Conservation (phyloP, 139 green algal species). For the Haematococcus lacustris region DNA sequence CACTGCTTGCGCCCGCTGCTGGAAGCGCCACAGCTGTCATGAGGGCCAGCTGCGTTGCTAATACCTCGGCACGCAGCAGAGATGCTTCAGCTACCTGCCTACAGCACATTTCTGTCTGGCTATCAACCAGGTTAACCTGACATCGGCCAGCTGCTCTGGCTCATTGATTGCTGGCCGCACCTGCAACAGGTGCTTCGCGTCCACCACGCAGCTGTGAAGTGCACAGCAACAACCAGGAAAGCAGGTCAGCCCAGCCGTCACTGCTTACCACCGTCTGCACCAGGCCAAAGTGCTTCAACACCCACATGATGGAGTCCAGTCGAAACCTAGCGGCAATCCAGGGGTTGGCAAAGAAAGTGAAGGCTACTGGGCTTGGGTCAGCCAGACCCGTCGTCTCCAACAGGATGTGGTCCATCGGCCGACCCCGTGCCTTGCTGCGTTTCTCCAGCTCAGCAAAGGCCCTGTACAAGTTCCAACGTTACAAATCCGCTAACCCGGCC, state of each 20-base stretch:
- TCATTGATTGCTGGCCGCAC: too few species aligned
- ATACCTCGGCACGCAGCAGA: too few species aligned
- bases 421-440: slow-evolving; percentile 21
- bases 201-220: slow-evolving; percentile 56
- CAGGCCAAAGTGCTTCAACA: too few species aligned
- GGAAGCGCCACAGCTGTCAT: too few species aligned
- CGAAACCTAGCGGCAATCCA: slow-evolving; percentile 67
- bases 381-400: slow-evolving; percentile 82
- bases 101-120: not conserved
- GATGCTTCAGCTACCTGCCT: too few species aligned
- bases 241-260: too few species aligned
- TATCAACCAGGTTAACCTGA: too few species aligned
- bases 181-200: slow-evolving; percentile 59
- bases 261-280: too few species aligned
- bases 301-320: slow-evolving; percentile 73
- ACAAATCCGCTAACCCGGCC: not conserved
- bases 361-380: slow-evolving; percentile 74
- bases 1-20: too few species aligned
- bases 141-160: too few species aligned
- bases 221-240: too few species aligned
- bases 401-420: slow-evolving; percentile 48
- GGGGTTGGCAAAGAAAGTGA: slow-evolving; percentile 84
- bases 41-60: too few species aligned
- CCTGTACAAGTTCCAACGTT: slow-evolving; percentile 12
- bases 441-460: slow-evolving; percentile 64